These are phyloP conservation scores for Mytilinidion resinicola DNA, from an alignment of 495 filamentous ascomycete genomes.

Conservation along the genomic window DNA sequence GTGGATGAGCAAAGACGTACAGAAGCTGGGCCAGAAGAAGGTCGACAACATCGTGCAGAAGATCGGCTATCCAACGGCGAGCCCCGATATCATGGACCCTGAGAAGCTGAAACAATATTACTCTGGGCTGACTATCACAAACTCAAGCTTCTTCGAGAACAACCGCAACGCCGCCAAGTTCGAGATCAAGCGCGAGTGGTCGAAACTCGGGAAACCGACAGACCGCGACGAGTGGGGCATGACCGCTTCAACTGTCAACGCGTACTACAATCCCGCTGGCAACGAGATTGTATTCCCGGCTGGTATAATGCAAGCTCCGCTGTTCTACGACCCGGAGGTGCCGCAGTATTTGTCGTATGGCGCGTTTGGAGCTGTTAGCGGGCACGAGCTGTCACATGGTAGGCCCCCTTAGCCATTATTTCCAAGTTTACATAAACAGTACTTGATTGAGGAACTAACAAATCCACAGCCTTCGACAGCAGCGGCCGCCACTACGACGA, in stretches of 20 bases:
- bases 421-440: too few species aligned
- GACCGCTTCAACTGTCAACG: constrained; percentile 54
- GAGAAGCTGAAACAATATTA: constrained; percentile 55
- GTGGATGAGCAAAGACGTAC: constrained; percentile 66
- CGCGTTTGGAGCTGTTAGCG: constrained; percentile 62
- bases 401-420: too few species aligned
- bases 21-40: constrained; percentile 57
- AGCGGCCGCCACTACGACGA: constrained; percentile 62
- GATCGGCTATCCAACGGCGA: constrained; percentile 65
- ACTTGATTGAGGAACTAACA: neutral
- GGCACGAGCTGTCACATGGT: constrained; percentile 64
- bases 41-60: constrained; percentile 67
- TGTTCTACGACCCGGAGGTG: constrained; percentile 55
- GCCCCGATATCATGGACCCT: constrained; percentile 56
- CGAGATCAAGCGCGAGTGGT: constrained; percentile 47
- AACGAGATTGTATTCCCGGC: constrained; percentile 70
- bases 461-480: constrained; percentile 54
- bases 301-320: constrained; percentile 65
- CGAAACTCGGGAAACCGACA: constrained; percentile 53
- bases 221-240: constrained; percentile 58
- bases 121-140: constrained; percentile 45
- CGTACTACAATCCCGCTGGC: constrained; percentile 52
- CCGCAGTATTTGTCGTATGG: constrained; percentile 65
- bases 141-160: constrained; percentile 56
- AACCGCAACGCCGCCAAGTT: constrained; percentile 46